Conservation (phyloP, 495 filamentous ascomycete species). For the Aspergillus saccharolyticus region DNA sequence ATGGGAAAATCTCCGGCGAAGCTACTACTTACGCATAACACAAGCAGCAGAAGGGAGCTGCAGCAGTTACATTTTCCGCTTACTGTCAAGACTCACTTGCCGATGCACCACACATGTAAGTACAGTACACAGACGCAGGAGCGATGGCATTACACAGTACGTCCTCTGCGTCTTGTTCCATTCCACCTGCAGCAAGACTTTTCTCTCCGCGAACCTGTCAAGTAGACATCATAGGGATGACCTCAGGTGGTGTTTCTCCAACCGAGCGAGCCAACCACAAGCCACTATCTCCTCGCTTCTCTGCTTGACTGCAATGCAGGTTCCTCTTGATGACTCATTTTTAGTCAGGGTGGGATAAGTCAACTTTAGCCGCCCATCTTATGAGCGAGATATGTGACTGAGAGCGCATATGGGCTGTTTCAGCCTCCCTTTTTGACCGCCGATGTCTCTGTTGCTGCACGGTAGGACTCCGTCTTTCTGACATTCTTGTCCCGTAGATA, state of each 20-base stretch:
- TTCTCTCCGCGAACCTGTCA: neutral
- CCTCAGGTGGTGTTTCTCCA: neutral
- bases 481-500: neutral
- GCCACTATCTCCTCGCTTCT: neutral
- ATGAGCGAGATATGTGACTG: neutral
- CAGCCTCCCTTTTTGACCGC: slow-evolving; percentile 4
- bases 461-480: neutral
- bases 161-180: neutral
- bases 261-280: neutral
- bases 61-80: too few species aligned
- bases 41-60: too few species aligned
- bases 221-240: neutral
- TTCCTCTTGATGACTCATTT: slow-evolving; percentile 2
- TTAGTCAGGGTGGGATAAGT: neutral
- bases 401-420: slow-evolving; percentile 7
- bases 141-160: neutral
- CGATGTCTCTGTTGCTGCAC: neutral
- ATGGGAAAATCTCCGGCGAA: too few species aligned
- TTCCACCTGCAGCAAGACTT: neutral
- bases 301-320: neutral
- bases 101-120: neutral
- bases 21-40: too few species aligned
- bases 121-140: neutral
- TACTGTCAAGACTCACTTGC: neutral
- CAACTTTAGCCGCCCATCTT: neutral